Evolutionary conservation across 2,329 filamentous ascomycete species (phyloP).

Genomic region (Cyphellophora attinorum): DNA sequence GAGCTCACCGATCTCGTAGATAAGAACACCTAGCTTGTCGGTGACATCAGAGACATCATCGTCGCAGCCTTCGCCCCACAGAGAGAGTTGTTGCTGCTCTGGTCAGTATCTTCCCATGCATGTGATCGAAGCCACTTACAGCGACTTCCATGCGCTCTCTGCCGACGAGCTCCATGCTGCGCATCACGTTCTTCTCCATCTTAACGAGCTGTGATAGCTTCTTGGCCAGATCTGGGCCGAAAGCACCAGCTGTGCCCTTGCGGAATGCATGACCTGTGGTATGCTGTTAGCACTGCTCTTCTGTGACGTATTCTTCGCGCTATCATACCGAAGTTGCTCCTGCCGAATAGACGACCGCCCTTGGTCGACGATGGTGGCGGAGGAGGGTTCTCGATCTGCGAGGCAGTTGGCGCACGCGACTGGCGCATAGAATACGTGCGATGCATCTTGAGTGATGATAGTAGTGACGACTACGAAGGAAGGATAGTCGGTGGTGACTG

Average conservation of each 20-base stretch:
- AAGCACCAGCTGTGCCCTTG: slow-evolving; percentile 42
- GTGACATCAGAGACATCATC: slow-evolving; percentile 98
- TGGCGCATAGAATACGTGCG: slow-evolving; percentile 99
- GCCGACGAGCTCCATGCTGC: slow-evolving; percentile 88
- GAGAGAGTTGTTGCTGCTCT: slow-evolving; percentile 85
- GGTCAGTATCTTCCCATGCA: background rate
- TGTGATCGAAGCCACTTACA: slow-evolving; percentile 47
- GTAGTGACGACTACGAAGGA: background rate
- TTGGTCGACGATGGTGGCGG: slow-evolving; percentile 89
- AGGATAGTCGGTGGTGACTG: too few relatives aligned
- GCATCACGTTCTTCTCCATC: slow-evolving; percentile 99
- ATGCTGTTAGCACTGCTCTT: slow-evolving; percentile 6
- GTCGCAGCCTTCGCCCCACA: slow-evolving; percentile 93
- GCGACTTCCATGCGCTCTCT: slow-evolving; percentile 97
- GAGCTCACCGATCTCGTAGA: slow-evolving; percentile 97
- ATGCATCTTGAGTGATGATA: slow-evolving; percentile 60
- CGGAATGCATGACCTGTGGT: slow-evolving; percentile 52
- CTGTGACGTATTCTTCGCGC: slow-evolving; percentile 2
- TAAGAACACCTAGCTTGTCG: slow-evolving; percentile 93
- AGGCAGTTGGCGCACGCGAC: slow-evolving; percentile 88
- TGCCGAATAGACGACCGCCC: slow-evolving; percentile 78
- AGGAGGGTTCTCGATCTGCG: slow-evolving; percentile 81
- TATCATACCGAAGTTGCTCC: slow-evolving; percentile 69
- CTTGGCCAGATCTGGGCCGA: slow-evolving; percentile 80
- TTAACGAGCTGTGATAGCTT: slow-evolving; percentile 97